These are phyloP conservation scores for Argentina anserina DNA, from an alignment of 306 rosid genomes.

Conservation along the genomic window DNA sequence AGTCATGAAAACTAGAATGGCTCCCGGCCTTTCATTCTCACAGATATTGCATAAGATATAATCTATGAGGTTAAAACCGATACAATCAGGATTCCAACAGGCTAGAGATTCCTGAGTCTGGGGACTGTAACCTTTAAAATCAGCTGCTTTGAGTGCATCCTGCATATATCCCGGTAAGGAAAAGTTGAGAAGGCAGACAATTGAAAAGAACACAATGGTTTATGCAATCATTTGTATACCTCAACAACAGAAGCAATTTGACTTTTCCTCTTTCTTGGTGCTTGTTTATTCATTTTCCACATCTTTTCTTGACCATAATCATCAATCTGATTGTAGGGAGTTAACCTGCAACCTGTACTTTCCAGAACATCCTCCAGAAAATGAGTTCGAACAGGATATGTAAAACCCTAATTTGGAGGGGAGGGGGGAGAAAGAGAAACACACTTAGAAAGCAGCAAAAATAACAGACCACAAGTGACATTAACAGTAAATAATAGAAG, in stretches of 20 bases:
- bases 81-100: constrained; percentile 90
- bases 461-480: background rate
- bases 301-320: constrained; percentile 90
- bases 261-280: constrained; percentile 95
- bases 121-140: constrained; percentile 60
- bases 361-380: constrained; percentile 90
- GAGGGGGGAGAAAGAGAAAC: background rate
- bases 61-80: constrained; percentile 87
- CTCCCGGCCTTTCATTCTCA: constrained; percentile 77
- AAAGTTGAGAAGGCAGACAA: constrained; percentile 17
- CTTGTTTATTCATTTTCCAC: constrained; percentile 90
- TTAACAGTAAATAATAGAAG: background rate
- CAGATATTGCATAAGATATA: constrained; percentile 69
- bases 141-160: constrained; percentile 79
- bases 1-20: constrained; percentile 92
- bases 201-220: background rate
- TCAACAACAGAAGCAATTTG: constrained; percentile 84
- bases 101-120: constrained; percentile 82
- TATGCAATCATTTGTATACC: constrained; percentile 42
- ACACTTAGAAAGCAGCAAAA: background rate
- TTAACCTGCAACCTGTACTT: constrained; percentile 67
- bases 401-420: constrained; percentile 60
- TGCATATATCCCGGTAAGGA: constrained; percentile 36
- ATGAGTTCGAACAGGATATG: constrained; percentile 73
- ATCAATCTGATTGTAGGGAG: constrained; percentile 80